Base-by-base conservation (phyloP, 495 filamentous ascomycete species). In the Aspergillus ostianus region DNA sequence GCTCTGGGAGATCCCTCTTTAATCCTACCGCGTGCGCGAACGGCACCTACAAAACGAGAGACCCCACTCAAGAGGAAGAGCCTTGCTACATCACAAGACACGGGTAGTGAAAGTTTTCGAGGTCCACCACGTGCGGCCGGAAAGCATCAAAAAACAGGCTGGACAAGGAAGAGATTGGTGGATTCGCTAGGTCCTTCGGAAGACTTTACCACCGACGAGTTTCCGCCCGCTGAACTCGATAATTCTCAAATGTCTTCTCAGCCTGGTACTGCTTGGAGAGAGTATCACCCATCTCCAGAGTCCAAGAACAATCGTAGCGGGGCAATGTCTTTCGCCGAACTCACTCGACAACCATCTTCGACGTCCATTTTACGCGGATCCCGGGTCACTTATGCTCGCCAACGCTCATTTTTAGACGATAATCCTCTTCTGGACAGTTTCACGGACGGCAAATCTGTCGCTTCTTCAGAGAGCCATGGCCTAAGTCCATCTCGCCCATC, bases 301-400 rank as follows among this genome's bases (percentile, higher is more conserved):
- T 6, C 6, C 13, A 23, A 23, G 3, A 26, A 46, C 32, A 3
- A 26, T 12, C 12, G 3, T 17, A 17, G 36, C 36, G 36, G 13
- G 13, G 13, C 9, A 4, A 41, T 12, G 12, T 52, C 50, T 52
- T 55, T 64, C 26, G 21, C 27, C 15, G 57, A 52, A 10, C 60
- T 47, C 23, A 44, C 54, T 23, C 59, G 65, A 57, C 65, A 64
- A 5, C 27, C 65, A 27, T 44, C 60, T 30, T 32, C 66, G 12
- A 41, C 49, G 7, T 61, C 71, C 3, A 66, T 63, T 52, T 52
- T 71, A 17, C 64, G 58, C 53, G 71, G 80, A 20, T 74, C 77
- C 6, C 82, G 73, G 54, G 72, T 85, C 32, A 89, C 86, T 8
- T 89, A 89, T 72, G 82, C 83, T n/a, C 79, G 78, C 26, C 81